Conservation (phyloP, 306 rosid species). For the Castanea crenata region DNA sequence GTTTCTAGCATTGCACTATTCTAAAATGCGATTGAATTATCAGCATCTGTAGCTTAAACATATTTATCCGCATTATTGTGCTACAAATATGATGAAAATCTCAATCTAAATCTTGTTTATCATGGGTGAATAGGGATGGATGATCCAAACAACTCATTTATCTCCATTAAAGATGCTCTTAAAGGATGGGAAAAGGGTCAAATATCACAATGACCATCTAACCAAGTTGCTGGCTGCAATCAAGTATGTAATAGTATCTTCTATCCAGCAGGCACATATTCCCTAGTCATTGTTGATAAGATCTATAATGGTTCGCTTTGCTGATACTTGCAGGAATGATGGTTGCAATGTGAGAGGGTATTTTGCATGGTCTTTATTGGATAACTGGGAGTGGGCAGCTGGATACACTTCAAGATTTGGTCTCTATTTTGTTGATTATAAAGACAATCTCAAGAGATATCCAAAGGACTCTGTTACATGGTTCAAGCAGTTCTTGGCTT, state of each 20-base stretch:
- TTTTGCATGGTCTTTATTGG: constrained; percentile 78
- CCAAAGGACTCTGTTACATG: constrained; percentile 71
- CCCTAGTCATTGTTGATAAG: background rate
- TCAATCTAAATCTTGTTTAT: background rate
- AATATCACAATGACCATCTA: constrained; percentile 69
- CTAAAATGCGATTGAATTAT: background rate
- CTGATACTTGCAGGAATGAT: constrained; percentile 56
- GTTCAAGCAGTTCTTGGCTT: constrained; percentile 71
- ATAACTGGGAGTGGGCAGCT: constrained; percentile 83
- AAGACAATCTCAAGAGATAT: constrained; percentile 77
- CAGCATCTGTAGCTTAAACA: background rate
- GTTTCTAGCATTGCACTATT: too few species aligned
- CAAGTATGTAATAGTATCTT: constrained; percentile 27
- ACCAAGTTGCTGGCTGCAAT: constrained; percentile 57
- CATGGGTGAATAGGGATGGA: constrained; percentile 63
- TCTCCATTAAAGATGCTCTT: constrained; percentile 57
- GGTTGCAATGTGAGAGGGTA: constrained; percentile 86
- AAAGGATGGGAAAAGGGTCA: constrained; percentile 77
- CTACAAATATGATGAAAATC: background rate
- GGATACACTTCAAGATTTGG: constrained; percentile 84
- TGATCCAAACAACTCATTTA: constrained; percentile 52
- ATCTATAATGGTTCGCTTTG: constrained; percentile 1
- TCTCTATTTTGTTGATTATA: constrained; percentile 65
- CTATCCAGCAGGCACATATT: background rate
- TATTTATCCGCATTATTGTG: background rate